These are phyloP conservation scores for Aspergillus hiratsukae DNA, from an alignment of 2,329 filamentous ascomycete genomes.

Conservation along the genomic window DNA sequence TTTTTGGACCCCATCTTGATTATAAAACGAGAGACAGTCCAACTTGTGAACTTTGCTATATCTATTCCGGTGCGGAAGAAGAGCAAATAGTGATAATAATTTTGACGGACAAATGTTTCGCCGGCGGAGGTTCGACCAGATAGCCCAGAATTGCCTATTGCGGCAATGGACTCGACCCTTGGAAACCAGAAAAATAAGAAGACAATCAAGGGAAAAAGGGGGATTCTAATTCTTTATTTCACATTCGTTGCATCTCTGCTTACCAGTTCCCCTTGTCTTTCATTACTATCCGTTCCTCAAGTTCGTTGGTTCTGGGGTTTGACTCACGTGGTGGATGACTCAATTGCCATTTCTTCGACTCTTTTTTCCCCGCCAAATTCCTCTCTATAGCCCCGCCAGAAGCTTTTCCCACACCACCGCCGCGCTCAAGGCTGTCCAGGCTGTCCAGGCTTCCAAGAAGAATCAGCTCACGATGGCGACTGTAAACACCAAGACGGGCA, in stretches of 20 bases:
- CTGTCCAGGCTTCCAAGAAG: slow-evolving; percentile 26
- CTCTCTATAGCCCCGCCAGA: slow-evolving; percentile 27
- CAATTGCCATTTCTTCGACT: slow-evolving; percentile 33
- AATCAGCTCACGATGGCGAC: slow-evolving; percentile 50
- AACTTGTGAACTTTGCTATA: background rate
- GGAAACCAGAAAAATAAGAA: background rate
- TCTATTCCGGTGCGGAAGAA: background rate
- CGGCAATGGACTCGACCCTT: background rate
- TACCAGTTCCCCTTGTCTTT: background rate
- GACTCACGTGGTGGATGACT: slow-evolving; percentile 37
- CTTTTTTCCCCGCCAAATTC: slow-evolving; percentile 32
- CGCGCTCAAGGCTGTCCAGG: slow-evolving; percentile 22
- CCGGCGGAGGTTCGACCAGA: slow-evolving; percentile 6
- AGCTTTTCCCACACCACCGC: slow-evolving; percentile 39
- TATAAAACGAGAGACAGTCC: background rate
- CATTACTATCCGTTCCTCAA: background rate
- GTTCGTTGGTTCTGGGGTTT: slow-evolving; percentile 15
- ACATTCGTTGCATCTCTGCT: background rate
- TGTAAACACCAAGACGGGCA: slow-evolving; percentile 77
- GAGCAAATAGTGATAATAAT: slow-evolving; percentile 26
- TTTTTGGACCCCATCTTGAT: slow-evolving; percentile 49
- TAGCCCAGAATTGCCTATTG: background rate
- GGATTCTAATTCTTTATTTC: background rate
- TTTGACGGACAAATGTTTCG: slow-evolving; percentile 23
- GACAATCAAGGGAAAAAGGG: background rate